phyloP scores from a whole-genome alignment of 2,329 filamentous ascomycete genomes.

The Fusarium temperatum region DNA sequence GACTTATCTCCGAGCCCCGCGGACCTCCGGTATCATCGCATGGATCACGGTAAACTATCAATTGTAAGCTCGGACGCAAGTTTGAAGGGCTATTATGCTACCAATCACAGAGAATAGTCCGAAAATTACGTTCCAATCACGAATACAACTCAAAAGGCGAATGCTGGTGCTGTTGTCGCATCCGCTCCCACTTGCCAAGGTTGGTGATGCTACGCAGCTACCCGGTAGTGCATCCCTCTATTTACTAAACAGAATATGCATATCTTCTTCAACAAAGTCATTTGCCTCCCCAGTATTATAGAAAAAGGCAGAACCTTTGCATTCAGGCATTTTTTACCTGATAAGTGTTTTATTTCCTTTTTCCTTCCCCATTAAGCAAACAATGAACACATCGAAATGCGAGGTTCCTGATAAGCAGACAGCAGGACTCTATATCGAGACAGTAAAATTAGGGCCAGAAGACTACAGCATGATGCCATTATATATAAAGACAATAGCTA shows the following conservation, averaged over 20 bases:
- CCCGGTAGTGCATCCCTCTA: neutral
- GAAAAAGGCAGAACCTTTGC: accelerated
- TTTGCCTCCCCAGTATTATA: accelerated
- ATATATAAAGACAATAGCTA: accelerated
- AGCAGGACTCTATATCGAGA: too few relatives aligned
- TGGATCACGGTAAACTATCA: accelerated
- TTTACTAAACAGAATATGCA: too few relatives aligned
- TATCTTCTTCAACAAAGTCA: too few relatives aligned
- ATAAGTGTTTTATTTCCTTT: too few relatives aligned
- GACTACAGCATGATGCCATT: accelerated
- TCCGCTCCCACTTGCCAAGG: accelerated
- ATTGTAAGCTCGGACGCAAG: too few relatives aligned
- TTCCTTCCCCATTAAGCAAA: accelerated
- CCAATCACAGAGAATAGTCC: accelerated
- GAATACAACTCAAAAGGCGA: accelerated
- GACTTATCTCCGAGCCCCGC: neutral
- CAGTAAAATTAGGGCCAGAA: accelerated
- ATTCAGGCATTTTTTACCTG: too few relatives aligned
- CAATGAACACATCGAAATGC: too few relatives aligned
- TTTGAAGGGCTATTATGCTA: too few relatives aligned
- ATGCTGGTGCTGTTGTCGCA: neutral
- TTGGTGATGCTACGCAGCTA: neutral
- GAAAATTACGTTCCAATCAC: accelerated
- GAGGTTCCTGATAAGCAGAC: too few relatives aligned
- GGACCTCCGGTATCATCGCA: neutral